Percentiles rank a stretch among this genome's conserved stretches.
phyloP scores from a whole-genome alignment of 805 yeast genomes.

The Diddensiella caesifluorescens region DNA sequence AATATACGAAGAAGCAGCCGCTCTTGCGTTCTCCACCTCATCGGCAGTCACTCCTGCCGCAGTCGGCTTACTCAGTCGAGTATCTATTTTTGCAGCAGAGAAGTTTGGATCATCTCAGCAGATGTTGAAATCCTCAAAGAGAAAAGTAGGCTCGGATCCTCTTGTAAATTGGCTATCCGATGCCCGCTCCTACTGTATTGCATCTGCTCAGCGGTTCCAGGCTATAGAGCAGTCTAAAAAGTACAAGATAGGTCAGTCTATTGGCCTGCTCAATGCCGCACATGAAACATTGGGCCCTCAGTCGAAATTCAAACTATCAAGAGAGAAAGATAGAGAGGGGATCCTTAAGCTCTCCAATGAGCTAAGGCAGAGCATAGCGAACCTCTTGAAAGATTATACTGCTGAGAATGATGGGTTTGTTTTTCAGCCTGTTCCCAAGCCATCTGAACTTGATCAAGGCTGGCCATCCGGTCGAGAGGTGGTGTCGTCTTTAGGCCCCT shows the following conservation, averaged over 20 bases:
- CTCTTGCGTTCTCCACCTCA: constrained; percentile 8
- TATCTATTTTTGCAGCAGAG: constrained; percentile 31
- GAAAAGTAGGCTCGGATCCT: constrained; percentile 11
- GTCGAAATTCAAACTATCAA: constrained; percentile 9
- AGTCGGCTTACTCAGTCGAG: constrained; percentile 27
- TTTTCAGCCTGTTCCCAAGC: constrained; percentile 31
- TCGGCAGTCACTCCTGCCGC: constrained; percentile 18
- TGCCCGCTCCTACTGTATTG: constrained; percentile 25
- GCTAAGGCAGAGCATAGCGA: constrained; percentile 17
- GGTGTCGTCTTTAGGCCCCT: constrained; percentile 22
- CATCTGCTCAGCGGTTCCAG: constrained; percentile 25
- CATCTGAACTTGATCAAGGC: constrained; percentile 21
- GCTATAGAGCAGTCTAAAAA: constrained; percentile 26
- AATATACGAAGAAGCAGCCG: constrained; percentile 17
- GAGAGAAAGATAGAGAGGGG: constrained; percentile 8
- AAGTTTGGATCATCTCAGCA: constrained; percentile 28
- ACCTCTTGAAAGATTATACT: constrained; percentile 19
- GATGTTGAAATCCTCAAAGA: constrained; percentile 11
- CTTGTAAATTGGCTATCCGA: constrained; percentile 26
- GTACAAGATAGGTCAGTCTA: constrained; percentile 27
- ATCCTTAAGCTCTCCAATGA: constrained; percentile 6
- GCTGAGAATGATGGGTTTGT: constrained; percentile 30
- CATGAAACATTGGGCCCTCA: constrained; percentile 16
- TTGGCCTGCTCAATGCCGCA: constrained; percentile 26
- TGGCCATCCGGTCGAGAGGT: constrained; percentile 35